phyloP scores from a whole-genome alignment of 495 filamentous ascomycete species.

The Aspergillus homomorphus region DNA sequence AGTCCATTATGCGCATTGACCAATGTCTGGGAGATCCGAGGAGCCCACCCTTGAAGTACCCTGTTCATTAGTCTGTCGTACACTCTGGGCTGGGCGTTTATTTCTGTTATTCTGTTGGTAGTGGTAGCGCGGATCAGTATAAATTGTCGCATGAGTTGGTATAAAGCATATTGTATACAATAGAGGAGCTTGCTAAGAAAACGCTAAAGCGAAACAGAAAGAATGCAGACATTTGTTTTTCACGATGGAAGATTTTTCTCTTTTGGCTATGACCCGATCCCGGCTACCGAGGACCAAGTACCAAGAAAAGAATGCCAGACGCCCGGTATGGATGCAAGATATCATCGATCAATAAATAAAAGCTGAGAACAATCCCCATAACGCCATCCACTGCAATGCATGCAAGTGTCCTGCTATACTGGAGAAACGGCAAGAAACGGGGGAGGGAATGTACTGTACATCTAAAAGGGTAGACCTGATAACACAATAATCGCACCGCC shows the following conservation, averaged over 20 bases:
- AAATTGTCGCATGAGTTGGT: neutral
- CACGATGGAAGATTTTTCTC: too few relatives aligned
- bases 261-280: too few relatives aligned
- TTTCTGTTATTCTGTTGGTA: neutral
- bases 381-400: neutral
- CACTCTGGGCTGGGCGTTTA: too few relatives aligned
- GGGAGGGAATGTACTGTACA: too few relatives aligned
- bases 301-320: neutral
- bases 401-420: neutral
- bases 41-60: conserved; percentile 39
- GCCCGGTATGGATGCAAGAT: neutral
- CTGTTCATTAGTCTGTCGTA: neutral
- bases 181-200: neutral
- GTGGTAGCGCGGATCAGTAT: neutral
- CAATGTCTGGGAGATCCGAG: conserved; percentile 69
- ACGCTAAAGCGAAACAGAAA: neutral
- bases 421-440: too few relatives aligned
- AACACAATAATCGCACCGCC: too few relatives aligned
- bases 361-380: neutral
- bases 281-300: too few relatives aligned
- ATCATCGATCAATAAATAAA: neutral
- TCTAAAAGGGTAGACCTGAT: too few relatives aligned
- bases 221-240: neutral
- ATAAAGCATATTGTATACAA: neutral
- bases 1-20: conserved; percentile 73